These are phyloP conservation scores for Chlorophyllum brunneum DNA, from an alignment of 768 basidiomycete species.

Conservation along the genomic window DNA sequence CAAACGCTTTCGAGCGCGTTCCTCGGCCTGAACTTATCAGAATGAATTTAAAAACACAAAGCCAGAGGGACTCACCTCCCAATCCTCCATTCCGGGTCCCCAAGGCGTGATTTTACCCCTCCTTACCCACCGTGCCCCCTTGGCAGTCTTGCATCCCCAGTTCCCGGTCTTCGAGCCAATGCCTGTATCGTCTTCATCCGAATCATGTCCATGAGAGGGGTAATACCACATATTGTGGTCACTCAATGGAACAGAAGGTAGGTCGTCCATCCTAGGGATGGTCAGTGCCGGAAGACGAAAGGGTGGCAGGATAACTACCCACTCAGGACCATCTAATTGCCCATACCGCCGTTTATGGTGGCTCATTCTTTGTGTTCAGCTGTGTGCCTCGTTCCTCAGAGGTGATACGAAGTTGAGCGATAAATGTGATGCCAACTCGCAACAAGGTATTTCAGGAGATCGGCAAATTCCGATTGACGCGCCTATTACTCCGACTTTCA, in stretches of 20 bases:
- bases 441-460: background rate
- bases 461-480: constrained; percentile 19
- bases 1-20: constrained; percentile 78
- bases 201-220: constrained; percentile 70
- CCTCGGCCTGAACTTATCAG: constrained; percentile 56
- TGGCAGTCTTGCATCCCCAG: constrained; percentile 78
- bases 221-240: constrained; percentile 84
- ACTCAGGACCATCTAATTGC: constrained; percentile 9
- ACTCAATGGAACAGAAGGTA: constrained; percentile 38
- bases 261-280: constrained; percentile 8
- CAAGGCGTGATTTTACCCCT: constrained; percentile 79
- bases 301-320: background rate
- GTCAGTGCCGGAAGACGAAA: background rate
- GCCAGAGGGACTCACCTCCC: constrained; percentile 56
- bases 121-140: constrained; percentile 79
- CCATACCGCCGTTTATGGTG: constrained; percentile 6
- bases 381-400: too few relatives aligned
- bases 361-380: background rate
- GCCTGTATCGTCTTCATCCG: constrained; percentile 53
- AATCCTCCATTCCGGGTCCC: constrained; percentile 82
- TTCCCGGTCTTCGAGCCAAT: constrained; percentile 59
- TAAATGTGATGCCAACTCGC: too few relatives aligned
- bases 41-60: constrained; percentile 6
- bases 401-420: background rate
- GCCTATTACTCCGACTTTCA: too few relatives aligned